Evolutionary conservation across 2,329 filamentous ascomycete species (phyloP), one percentile per base, ranked within the genome.

Genomic region (Fusarium circinatum): DNA sequence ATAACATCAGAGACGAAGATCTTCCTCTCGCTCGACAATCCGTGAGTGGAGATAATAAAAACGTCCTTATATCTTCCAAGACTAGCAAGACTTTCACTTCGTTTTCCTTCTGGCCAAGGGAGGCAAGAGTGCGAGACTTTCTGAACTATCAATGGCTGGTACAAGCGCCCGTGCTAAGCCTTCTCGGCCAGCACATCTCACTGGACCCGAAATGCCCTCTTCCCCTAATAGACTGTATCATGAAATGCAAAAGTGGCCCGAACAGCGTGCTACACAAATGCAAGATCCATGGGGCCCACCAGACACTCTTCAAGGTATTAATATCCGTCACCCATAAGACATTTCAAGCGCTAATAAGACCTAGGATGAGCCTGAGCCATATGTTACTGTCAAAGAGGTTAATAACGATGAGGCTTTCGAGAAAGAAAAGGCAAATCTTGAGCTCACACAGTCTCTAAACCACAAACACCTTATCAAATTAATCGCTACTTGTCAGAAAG

Each of bases 321-420:
- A 59, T 45, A 18, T 7, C 14, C 6, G 2, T 54, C 7, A 0
- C 13, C 15, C 12, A 5, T 2, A 3, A 30, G 9, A 9, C 0
- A 8, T 6, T 24, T 20, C 9, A n/a, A 22, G 8, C 17, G 12
- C 60, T 41, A 34, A 59, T 17, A n/a, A 18, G 17, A 3, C 24
- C 9, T 26, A 73, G 61, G 2, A 7, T 12, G 15, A 49, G 9
- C 28, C 30, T 0, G 32, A 62, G 3, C 34, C 64, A 2, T 48
- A 26, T n/a, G 38, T 75, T 10, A 69, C 73, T 5, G n/a, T 75
- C 1, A 75, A 75, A 18, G 65, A 70, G 34, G 26, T 75, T 20
- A 22, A 5, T 7, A 26, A 44, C 0, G 11, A 65, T 17, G 34
- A 62, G 3, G 22, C 34, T 11, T 75, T 74, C 10, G 20, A 44